Base-by-base conservation (phyloP, 257 asterid genomes). In the Salvia splendens region DNA sequence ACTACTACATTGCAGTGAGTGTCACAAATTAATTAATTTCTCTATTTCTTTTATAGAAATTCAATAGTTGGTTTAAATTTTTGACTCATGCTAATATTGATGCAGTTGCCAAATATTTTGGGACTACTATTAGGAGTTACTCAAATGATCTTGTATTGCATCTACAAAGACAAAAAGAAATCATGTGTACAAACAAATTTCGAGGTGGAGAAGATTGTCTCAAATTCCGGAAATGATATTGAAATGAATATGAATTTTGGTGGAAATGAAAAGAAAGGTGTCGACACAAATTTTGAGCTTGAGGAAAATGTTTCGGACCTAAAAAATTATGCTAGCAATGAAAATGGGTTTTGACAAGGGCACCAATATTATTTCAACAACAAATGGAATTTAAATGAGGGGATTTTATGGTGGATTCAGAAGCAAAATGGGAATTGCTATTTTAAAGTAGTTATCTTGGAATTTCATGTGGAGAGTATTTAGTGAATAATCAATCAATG, bases 1-100 rank as follows among this genome's bases (percentile, higher is more conserved):
- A 89, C 72, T 85, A 56, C 64, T 89, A 69, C 58, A 87, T 89
- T 60, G 95, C 96, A 0, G 95, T 89, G 73, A 77, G 92, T 74
- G 3, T 16, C 2, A 42, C 5, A 3, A 61, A 52, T 61, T 2
- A 12, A 7, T 8, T 24, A n/a, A 12, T 24, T 20, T 2, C 4
- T 0, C 20, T 16, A 5, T 38, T 33, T 20, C 3, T 28, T 42
- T 41, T 7, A 0, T 0, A 28, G 0, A 5, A 9, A 5, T 10
- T 38, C 6, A 38, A 5, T 12, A 14, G 16, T 53, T 32, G 14
- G 5, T 36, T 42, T 11, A 28, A 10, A 16, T 20, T 16, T 20
- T 63, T 40, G 11, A 50, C 12, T 8, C 0, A 8, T 46, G 5
- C 42, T 28, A 47, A 15, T 69, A 20, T 69, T 53, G 57, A 58